Evolutionary conservation across 345 rosid genomes (phyloP), one percentile per base, ranked within the genome.

Genomic region (Eutrema yunnanense): DNA sequence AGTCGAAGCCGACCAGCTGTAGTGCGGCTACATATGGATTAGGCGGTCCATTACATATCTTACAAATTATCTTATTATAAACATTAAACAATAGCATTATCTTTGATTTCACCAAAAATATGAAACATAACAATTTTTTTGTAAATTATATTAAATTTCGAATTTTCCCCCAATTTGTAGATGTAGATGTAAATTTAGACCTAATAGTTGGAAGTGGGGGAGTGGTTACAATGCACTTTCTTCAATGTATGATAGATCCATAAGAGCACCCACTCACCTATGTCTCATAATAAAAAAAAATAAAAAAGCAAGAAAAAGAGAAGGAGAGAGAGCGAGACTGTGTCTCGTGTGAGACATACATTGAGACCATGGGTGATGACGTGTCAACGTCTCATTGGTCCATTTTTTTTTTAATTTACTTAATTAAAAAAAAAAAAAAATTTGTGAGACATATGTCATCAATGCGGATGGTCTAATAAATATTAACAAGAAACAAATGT

Each of bases 1-100:
- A 53, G 79, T 69, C 79, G 62, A 75, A 62, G 42, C 71, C 52
- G 65, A 54, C 43, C 46, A 30, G 40, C 63, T 48, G 14, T 11
- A 48, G 32, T 48, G 46, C 14, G 62, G 8, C 51, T 41, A 37
- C 44, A 3, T 42, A 29, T 65, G 42, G 56, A 63, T 53, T 53
- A 22, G 19, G 48, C 48, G 40, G 59, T 65, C 63, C 12, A 58
- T 36, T 73, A 27, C 48, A 8, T 6, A 36, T 13, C 49, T 36
- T 73, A 27, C 38, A 8, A 9, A 36, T 13, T 11, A 38, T 27
- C 26, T 61, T 2, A 62, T n/a, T 34, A 30, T 13, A 32, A 33
- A 14, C 43, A 10, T 33, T 1, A 11, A 33, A 34, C 3, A 33
- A 16, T 47, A 33, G 10, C 56, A 62, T 46, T 62, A 30, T 65